These are phyloP conservation scores for Rutstroemia sp. DNA, from an alignment of 2,329 filamentous ascomycete genomes.

Conservation along the genomic window DNA sequence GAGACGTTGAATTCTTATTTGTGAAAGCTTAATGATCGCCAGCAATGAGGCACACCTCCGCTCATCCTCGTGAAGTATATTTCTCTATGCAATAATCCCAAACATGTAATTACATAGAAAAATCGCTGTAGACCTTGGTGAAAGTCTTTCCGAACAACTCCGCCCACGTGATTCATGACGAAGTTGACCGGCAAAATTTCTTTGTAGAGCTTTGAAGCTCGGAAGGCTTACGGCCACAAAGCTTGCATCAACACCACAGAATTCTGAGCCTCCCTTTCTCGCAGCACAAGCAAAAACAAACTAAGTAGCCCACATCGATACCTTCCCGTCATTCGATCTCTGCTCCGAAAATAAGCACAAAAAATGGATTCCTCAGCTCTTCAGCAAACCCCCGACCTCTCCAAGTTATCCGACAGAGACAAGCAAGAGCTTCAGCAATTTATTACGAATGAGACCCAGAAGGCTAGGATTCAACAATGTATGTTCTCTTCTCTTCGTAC, in stretches of 20 bases:
- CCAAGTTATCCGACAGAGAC: conserved; percentile 71
- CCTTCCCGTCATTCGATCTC: not conserved
- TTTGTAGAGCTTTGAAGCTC: not conserved
- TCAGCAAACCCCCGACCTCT: conserved; percentile 44
- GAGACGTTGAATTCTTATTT: not conserved
- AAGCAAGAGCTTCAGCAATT: conserved; percentile 85
- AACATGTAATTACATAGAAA: not conserved
- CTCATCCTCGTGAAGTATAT: no score
- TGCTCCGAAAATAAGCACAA: not conserved
- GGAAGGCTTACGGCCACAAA: not conserved
- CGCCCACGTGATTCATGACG: not conserved
- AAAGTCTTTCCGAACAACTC: not conserved
- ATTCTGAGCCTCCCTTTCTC: not conserved
- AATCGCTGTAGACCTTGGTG: not conserved
- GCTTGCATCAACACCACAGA: not conserved
- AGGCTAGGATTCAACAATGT: conserved; percentile 56
- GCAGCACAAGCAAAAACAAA: not conserved
- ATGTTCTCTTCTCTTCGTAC: conserved; percentile 19
- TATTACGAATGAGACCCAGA: conserved; percentile 76
- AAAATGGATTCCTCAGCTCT: conserved; percentile 24
- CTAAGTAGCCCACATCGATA: not conserved
- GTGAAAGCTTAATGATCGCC: not conserved
- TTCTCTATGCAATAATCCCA: not conserved
- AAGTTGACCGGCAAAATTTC: not conserved
- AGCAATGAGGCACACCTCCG: no score